Evolutionary conservation across 208 protist genomes (phyloP), one percentile per base, ranked within the genome.

Genomic region (Leishmania tarentolae): DNA sequence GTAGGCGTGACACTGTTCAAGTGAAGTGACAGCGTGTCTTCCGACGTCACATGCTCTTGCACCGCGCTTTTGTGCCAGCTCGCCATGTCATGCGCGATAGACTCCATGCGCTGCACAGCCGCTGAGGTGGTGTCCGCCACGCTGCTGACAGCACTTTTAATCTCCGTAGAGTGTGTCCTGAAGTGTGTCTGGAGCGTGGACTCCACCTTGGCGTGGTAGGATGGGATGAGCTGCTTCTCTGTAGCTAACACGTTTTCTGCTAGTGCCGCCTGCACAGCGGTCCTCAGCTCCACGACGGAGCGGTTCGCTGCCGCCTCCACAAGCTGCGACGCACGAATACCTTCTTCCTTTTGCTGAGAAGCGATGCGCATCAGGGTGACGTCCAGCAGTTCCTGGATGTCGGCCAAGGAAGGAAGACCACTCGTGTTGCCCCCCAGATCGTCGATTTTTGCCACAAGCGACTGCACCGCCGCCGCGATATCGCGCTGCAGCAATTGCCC

Each of bases 361-460:
- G 61, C 19, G 19, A 82, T 24, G 11, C 78, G 82, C 53, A 70
- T 37, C 13, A 86, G 19, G 8, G 82, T 82, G 65, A 78, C 66
- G 74, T 84, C 81, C 17, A 84, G 70, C 57, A 85, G 63, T 63
- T 81, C 74, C 68, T 88, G 75, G 15, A 88, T 66, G 52, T 88
- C 85, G 35, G 68, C 74, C 44, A 85, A 46, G 40, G 44, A 65
- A 56, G 80, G 75, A 59, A 82, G 70, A 40, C 53, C 52, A 28
- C 76, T 70, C 31, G 65, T 78, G 56, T n/a, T 77, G 37, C 47
- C 40, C 31, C 52, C 50, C 9, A 84, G 42, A 28, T 82, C 71
- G 13, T 75, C 50, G 80, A 88, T 52, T 42, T 80, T 71, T 4
- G 61, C 44, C 52, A 81, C 31, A 1, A 86, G 47, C 24, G 61